Base-by-base conservation (phyloP, 1,284 basidiomycete genomes). In the Lentinus polychrous region DNA sequence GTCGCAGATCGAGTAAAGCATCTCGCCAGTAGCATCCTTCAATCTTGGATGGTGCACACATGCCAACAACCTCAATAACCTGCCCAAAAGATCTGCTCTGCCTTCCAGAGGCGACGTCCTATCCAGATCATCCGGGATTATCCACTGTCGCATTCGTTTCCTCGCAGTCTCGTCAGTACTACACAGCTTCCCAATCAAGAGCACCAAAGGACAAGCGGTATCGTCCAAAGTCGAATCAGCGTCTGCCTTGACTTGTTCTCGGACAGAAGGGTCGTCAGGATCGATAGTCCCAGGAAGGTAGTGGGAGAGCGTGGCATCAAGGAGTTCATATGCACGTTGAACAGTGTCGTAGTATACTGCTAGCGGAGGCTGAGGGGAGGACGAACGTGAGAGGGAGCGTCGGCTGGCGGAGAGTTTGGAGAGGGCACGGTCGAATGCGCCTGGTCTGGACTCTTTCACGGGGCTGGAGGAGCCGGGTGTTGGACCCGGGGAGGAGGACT, bases 1-100 rank as follows among this genome's bases (percentile, higher is more conserved):
- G 53, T 88, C 84, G 56, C 86, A 90, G 54, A 91, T 71, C 0
- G 83, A 79, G 65, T 78, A 96, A 36, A 96, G 66, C 71, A 95
- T 73, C 67, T 95, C 92, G n/a, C 92, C 91, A 2, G 84, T 76
- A 2, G 83, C 72, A 54, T 82, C 80, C 58, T 91, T 87, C 54
- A 89, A 67, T 45, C 81, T 73, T 5, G 69, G 65, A 61, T 94
- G 82, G 56, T 86, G 82, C 0, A 92, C 78, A 51, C 80, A 81
- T 8, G 76, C 70, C 53, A 95, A 72, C 14, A 95, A 68, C n/a
- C 93, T 76, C 20, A 96, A 64, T 58, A 87, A 81, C 42, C 86
- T 73, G 1, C 94, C 94, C 1, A 95, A 69, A 12, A 87, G 63
- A 59, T 89, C 83, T 11, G 78, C 54, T 1, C 91, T 79, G 27